Percentiles rank a stretch among this genome's conserved stretches.
These are phyloP conservation scores for Xylaria sp. DNA, from an alignment of 2,329 filamentous ascomycete genomes.

Conservation along the genomic window DNA sequence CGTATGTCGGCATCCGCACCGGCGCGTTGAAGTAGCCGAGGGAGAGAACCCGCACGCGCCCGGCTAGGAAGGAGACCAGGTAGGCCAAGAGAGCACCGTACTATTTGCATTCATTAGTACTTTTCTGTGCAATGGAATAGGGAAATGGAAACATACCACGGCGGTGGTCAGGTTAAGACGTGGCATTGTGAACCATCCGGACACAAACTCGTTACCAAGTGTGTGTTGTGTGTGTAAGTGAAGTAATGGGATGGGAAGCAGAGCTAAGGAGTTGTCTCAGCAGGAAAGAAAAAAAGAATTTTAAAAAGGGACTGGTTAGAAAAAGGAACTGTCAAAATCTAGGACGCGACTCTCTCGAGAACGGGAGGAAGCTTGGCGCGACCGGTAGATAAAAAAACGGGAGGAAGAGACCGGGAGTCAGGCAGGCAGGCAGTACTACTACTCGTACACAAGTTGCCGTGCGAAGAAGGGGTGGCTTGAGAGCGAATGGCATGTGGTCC, in stretches of 20 bases:
- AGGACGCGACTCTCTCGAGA: not conserved
- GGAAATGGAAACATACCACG: not conserved
- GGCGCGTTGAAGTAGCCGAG: conserved; percentile 27
- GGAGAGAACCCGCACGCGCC: conserved; percentile 5
- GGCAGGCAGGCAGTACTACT: not conserved
- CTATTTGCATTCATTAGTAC: not conserved
- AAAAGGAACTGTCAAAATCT: too few species aligned
- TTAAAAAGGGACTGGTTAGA: too few species aligned
- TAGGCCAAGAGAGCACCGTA: not conserved
- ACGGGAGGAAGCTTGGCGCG: not conserved
- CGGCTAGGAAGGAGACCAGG: not conserved
- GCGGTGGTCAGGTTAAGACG: not conserved
- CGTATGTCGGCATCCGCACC: conserved; percentile 22
- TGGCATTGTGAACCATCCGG: not conserved
- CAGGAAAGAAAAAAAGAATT: not conserved
- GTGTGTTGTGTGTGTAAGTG: not conserved
- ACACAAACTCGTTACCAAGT: not conserved
- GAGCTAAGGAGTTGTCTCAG: too few species aligned
- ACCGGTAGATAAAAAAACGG: not conserved
- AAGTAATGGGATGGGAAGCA: too few species aligned
- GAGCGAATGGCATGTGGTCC: not conserved
- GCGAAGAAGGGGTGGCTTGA: not conserved
- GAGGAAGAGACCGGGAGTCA: not conserved
- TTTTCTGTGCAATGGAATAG: not conserved
- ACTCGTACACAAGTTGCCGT: too few species aligned